Percentiles rank a stretch among this genome's conserved stretches.
Evolutionary conservation across 192 early-diverging fungal genomes (phyloP).

Genomic region (Podila verticillata): DNA sequence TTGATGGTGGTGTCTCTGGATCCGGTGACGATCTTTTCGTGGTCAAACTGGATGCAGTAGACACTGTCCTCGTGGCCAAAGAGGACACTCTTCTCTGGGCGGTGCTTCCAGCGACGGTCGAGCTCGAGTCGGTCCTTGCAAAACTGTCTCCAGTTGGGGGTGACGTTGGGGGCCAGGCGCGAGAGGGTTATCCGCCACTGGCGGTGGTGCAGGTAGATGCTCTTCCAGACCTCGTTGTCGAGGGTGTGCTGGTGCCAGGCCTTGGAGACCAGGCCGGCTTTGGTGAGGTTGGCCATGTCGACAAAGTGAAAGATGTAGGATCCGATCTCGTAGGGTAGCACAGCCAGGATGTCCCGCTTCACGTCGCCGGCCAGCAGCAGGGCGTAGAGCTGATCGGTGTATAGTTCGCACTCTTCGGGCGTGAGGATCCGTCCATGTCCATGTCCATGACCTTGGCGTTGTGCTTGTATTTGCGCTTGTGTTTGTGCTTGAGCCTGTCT

Average conservation of each 20-base stretch:
- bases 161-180: conserved; percentile 9
- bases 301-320: conserved; percentile 71
- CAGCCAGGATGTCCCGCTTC: conserved; percentile 65
- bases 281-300: conserved; percentile 68
- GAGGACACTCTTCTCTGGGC: conserved; percentile 62
- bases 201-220: conserved; percentile 64
- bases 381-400: conserved; percentile 19
- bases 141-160: conserved; percentile 74
- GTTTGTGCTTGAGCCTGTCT: too few species aligned
- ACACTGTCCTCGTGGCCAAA: conserved; percentile 87
- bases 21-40: conserved; percentile 78
- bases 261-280: conserved; percentile 68
- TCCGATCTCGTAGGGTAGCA: conserved; percentile 80
- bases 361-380: conserved; percentile 20
- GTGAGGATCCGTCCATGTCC: not conserved
- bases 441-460: too few species aligned
- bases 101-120: conserved; percentile 66
- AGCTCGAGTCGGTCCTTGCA: conserved; percentile 74
- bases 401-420: not conserved
- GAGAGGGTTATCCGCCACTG: conserved; percentile 60
- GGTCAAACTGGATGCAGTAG: conserved; percentile 90
- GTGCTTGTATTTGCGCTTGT: too few species aligned
- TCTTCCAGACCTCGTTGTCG: conserved; percentile 82
- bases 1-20: conserved; percentile 80
- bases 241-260: conserved; percentile 72